Base-by-base conservation (phyloP, 805 yeast genomes). In the Komagataella pseudopastoris region DNA sequence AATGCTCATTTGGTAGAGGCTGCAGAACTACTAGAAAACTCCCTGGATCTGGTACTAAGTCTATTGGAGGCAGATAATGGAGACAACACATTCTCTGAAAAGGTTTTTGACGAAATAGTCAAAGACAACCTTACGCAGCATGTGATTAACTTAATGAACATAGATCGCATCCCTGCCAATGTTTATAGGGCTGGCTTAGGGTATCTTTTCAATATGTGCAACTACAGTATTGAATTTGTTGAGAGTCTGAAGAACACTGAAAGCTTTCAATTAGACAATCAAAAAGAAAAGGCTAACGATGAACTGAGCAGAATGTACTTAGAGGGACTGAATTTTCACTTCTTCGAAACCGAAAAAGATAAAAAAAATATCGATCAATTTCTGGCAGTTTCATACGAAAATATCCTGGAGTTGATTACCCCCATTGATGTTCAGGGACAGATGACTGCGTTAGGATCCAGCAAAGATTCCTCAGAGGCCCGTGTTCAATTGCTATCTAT, bases 401-500 rank as follows among this genome's bases (percentile, higher is more conserved):
- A 65, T 4, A 59, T 71, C 14, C 2, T 30, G 3, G 12, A 30
- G 5, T 10, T 30, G 14, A 30, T 30, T 14, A 30, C n/a, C 4
- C 39, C 39, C 10, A 30, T 30, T 30, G 39, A 30, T 30, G 39
- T 30, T 30, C n/a, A 10, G n/a, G 12, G 39, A 30, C 39, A 30
- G 14, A 10, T 30, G 39, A 30, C 39, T 8, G 39, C 39, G 14
- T 30, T 30, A 10, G 39, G 39, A 30, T 30, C 39, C 4, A 10
- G 39, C 39, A 30, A 2, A 30, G 4, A 30, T 30, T 30, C n/a
- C 10, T 30, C 39, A 10, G 39, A 30, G 12, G 78, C 85, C 2
- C 74, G 76, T 55, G 66, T 74, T 47, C 74, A 76, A 49, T 65
- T 85, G 49, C 83, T 83, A 56, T 73, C 85, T 3, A 68, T 85